Evolutionary conservation across 1,139 yeast species (phyloP).

Genomic region (Suhomyces bolitotheri): DNA sequence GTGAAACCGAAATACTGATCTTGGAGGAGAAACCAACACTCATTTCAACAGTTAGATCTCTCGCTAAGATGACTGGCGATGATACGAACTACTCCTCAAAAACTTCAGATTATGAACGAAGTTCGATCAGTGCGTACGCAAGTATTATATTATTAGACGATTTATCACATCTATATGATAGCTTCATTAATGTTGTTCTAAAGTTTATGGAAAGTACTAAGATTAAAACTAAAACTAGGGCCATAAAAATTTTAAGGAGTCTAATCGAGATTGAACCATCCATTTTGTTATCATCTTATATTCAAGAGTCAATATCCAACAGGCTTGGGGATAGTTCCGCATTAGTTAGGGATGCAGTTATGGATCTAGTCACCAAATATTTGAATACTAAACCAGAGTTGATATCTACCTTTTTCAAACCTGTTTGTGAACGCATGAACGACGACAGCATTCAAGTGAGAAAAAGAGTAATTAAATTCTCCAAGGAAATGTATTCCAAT

Average conservation of each 20-base stretch:
- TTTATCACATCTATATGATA: slow-evolving; percentile 49
- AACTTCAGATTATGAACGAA: slow-evolving; percentile 14
- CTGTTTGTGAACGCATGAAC: slow-evolving; percentile 49
- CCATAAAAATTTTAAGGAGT: slow-evolving; percentile 54
- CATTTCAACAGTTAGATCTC: not conserved
- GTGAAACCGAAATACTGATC: not conserved
- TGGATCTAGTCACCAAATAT: slow-evolving; percentile 63
- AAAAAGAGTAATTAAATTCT: slow-evolving; percentile 57
- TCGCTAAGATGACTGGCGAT: not conserved
- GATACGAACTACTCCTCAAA: not conserved
- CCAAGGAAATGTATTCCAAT: slow-evolving; percentile 47
- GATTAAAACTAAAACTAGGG: slow-evolving; percentile 63
- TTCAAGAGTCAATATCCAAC: slow-evolving; percentile 53
- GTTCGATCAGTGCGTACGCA: slow-evolving; percentile 13
- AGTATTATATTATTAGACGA: slow-evolving; percentile 27
- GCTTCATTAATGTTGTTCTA: slow-evolving; percentile 51
- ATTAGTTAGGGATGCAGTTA: slow-evolving; percentile 71
- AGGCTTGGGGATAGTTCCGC: slow-evolving; percentile 64
- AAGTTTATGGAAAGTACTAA: slow-evolving; percentile 51
- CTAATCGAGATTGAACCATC: slow-evolving; percentile 52
- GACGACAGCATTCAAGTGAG: slow-evolving; percentile 70
- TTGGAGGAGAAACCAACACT: not conserved
- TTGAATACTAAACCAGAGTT: slow-evolving; percentile 45
- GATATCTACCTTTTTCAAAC: slow-evolving; percentile 48
- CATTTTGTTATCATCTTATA: slow-evolving; percentile 48